Percentiles rank a stretch among this genome's conserved stretches.
These are phyloP conservation scores for Xanthoconium separans DNA, from an alignment of 1,284 basidiomycete species.

Conservation along the genomic window DNA sequence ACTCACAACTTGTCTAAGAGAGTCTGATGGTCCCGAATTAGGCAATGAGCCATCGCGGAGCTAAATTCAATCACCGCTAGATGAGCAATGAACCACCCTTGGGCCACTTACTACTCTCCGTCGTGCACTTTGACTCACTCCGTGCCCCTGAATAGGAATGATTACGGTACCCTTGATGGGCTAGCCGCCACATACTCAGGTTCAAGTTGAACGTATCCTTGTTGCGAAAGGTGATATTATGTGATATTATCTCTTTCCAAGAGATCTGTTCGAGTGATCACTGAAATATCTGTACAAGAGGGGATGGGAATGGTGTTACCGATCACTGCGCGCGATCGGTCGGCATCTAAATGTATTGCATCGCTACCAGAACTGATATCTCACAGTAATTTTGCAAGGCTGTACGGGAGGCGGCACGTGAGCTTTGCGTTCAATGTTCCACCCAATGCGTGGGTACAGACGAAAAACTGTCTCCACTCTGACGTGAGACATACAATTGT, in stretches of 20 bases:
- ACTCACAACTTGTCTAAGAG: too few relatives aligned
- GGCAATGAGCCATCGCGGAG: too few relatives aligned
- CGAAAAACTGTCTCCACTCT: conserved; percentile 32
- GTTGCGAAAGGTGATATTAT: too few relatives aligned
- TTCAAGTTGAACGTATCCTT: too few relatives aligned
- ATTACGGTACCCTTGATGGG: conserved; percentile 34
- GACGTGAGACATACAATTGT: conserved; percentile 37
- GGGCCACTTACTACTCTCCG: neutral
- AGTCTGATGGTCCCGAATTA: too few relatives aligned
- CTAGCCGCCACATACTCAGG: too few relatives aligned
- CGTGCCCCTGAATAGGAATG: conserved; percentile 33
- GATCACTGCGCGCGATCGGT: conserved; percentile 40
- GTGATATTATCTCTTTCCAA: conserved; percentile 39
- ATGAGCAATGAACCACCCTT: too few relatives aligned
- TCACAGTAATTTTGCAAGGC: conserved; percentile 20
- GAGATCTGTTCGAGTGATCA: conserved; percentile 35
- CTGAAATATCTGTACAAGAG: conserved; percentile 35
- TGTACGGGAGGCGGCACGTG: too few relatives aligned
- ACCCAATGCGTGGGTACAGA: too few relatives aligned
- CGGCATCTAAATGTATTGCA: neutral
- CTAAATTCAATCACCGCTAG: too few relatives aligned
- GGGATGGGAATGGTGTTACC: conserved; percentile 36
- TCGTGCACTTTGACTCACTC: neutral
- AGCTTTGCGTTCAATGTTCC: too few relatives aligned
- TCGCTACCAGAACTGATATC: conserved; percentile 2